Evolutionary conservation across 2,329 filamentous ascomycete genomes (phyloP), one percentile per base, ranked within the genome.

Genomic region (Curvularia spicifera): DNA sequence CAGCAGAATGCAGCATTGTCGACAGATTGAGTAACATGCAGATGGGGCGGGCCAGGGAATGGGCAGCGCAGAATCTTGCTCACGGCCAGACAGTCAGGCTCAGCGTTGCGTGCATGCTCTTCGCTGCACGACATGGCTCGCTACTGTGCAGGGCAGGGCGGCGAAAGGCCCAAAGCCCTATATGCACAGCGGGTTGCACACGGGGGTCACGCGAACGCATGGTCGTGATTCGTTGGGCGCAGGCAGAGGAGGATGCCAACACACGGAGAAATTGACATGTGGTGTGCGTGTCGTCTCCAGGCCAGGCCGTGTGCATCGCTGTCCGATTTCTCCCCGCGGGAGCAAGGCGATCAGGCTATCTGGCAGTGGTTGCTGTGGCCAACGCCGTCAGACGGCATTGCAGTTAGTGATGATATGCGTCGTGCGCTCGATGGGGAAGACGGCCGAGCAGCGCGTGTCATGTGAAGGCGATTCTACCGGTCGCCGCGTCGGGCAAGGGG

Each of bases 381-480:
- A 37, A 37, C 35, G 35, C 35, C 29, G 55, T 45, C 56, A 46
- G 43, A 43, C 40, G 22, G 12, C 0, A 26, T 28, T 26, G 52
- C 31, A 31, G 50, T 29, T 39, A 40, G 40, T 26, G 45, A 29
- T 50, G 15, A 43, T 47, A 65, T 67, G 64, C 64, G 60, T 40
- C 54, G 46, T 37, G 39, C 9, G 57, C 63, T 64, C 13, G 56
- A 65, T 60, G 51, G 53, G 64, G 54, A 45, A 55, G 56, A 65
- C 40, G 53, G 54, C 49, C 58, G 51, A 47, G 40, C 29, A 56
- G 43, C 44, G 63, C 26, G 50, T 55, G 51, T 51, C 56, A 59
- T 56, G 43, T 61, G 56, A 63, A 44, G 39, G 40, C 46, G 48
- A 44, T 48, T 51, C 35, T 37, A 37, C 35, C 35, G 35, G 35